phyloP scores from a whole-genome alignment of 495 filamentous ascomycete species.

The Bombardia bombarda region DNA sequence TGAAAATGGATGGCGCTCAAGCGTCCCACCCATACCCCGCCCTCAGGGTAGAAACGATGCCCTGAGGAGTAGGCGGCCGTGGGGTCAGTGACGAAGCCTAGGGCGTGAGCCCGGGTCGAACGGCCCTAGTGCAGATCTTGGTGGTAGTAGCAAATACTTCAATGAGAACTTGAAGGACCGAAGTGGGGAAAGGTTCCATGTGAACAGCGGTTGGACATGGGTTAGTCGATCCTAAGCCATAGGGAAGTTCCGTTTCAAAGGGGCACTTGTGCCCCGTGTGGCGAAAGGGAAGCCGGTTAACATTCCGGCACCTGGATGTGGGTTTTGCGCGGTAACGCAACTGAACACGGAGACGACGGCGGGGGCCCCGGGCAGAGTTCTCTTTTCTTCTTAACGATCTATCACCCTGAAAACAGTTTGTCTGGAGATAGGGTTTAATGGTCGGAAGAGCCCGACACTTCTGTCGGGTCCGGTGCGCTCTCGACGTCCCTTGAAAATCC shows the following conservation, averaged over 20 bases:
- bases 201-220: slow-evolving; percentile 63
- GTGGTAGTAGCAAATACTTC: slow-evolving; percentile 71
- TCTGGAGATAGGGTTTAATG: slow-evolving; percentile 21
- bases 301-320: slow-evolving; percentile 61
- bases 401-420: slow-evolving; percentile 49
- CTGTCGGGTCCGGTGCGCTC: slow-evolving; percentile 57
- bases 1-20: slow-evolving; percentile 61
- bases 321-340: slow-evolving; percentile 59
- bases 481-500: slow-evolving; percentile 64
- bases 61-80: slow-evolving; percentile 26
- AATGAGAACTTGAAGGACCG: slow-evolving; percentile 67
- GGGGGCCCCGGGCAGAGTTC: slow-evolving; percentile 57
- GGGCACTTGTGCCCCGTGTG: slow-evolving; percentile 47
- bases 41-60: slow-evolving; percentile 53
- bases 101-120: slow-evolving; percentile 59
- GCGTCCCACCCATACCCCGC: slow-evolving; percentile 58
- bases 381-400: slow-evolving; percentile 60
- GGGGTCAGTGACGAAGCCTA: slow-evolving; percentile 46
- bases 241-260: slow-evolving; percentile 60
- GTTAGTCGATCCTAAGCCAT: slow-evolving; percentile 61
- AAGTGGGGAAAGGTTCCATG: slow-evolving; percentile 65
- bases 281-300: slow-evolving; percentile 66
- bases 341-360: slow-evolving; percentile 56
- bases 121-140: slow-evolving; percentile 65
- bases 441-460: slow-evolving; percentile 56